Conservation (phyloP, 192 early-diverging fungal genomes). For the Backusella mclennaniae region DNA sequence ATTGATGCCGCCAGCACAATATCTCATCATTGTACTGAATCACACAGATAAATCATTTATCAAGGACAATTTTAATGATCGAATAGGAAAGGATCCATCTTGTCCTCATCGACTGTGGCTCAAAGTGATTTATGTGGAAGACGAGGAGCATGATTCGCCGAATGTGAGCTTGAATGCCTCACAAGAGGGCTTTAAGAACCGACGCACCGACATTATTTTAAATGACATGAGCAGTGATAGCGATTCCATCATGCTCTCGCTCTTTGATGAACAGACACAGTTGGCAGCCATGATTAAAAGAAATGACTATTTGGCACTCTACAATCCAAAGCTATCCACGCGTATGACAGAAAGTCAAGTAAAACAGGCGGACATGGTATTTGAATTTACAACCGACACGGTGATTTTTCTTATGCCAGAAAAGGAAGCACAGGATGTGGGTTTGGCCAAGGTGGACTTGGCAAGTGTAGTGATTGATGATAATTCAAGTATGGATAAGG, state of each 20-base stretch:
- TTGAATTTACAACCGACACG: constrained; percentile 17
- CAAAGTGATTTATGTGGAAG: constrained; percentile 20
- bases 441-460: constrained; percentile 9
- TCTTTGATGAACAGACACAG: constrained; percentile 21
- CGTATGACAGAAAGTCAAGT: constrained; percentile 4
- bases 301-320: constrained; percentile 24
- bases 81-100: background rate
- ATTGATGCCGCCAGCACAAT: constrained; percentile 7
- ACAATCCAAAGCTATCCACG: constrained; percentile 10
- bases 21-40: constrained; percentile 12
- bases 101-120: constrained; percentile 11
- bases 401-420: constrained; percentile 30
- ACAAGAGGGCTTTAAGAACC: background rate
- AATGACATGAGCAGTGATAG: constrained; percentile 14
- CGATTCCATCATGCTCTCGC: background rate
- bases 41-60: constrained; percentile 13
- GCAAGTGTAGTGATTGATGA: background rate
- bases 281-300: constrained; percentile 11
- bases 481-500: background rate
- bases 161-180: background rate
- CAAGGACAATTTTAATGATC: constrained; percentile 1
- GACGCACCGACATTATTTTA: constrained; percentile 4
- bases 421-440: constrained; percentile 16
- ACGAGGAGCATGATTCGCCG: background rate
- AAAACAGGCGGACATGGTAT: background rate